These are phyloP conservation scores for Mycena maculata DNA, from an alignment of 768 basidiomycete genomes.

Conservation along the genomic window DNA sequence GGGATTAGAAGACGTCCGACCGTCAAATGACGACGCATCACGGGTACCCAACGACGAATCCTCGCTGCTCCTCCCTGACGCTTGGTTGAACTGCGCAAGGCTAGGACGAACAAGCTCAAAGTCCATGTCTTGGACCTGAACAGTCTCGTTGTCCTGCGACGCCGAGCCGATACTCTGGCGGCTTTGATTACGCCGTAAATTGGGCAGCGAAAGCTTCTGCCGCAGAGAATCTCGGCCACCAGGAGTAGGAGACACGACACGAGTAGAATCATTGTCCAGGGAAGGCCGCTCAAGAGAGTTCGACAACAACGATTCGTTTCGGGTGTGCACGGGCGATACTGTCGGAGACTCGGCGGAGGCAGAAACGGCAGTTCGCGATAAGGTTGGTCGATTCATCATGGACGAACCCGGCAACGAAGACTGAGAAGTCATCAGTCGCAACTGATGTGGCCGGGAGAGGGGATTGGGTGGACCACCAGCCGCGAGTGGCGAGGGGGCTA, in stretches of 20 bases:
- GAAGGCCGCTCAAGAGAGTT: constrained; percentile 40
- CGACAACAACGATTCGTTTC: constrained; percentile 38
- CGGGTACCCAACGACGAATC: constrained; percentile 60
- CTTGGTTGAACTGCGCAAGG: constrained; percentile 51
- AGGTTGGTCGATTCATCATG: constrained; percentile 10
- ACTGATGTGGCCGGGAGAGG: constrained; percentile 42
- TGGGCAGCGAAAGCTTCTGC: constrained; percentile 77
- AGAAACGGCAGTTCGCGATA: constrained; percentile 24
- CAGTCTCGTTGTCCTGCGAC: constrained; percentile 59
- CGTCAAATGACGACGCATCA: constrained; percentile 52
- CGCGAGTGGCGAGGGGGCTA: constrained; percentile 35
- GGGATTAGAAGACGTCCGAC: constrained; percentile 41
- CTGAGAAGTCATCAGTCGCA: constrained; percentile 44
- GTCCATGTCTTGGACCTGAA: constrained; percentile 85
- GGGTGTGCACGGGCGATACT: constrained; percentile 29
- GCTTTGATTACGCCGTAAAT: constrained; percentile 61
- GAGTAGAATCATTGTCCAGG: constrained; percentile 49
- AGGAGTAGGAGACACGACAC: constrained; percentile 53
- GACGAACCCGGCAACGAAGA: constrained; percentile 37
- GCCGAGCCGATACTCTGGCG: constrained; percentile 42
- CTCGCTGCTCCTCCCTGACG: constrained; percentile 59
- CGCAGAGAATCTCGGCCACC: constrained; percentile 57
- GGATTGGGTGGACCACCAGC: constrained; percentile 17
- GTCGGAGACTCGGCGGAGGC: constrained; percentile 29
- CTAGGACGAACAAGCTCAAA: constrained; percentile 81